These are phyloP conservation scores for Metroxylon sagu DNA, from an alignment of 176 grass and related monocot genomes.

Conservation along the genomic window DNA sequence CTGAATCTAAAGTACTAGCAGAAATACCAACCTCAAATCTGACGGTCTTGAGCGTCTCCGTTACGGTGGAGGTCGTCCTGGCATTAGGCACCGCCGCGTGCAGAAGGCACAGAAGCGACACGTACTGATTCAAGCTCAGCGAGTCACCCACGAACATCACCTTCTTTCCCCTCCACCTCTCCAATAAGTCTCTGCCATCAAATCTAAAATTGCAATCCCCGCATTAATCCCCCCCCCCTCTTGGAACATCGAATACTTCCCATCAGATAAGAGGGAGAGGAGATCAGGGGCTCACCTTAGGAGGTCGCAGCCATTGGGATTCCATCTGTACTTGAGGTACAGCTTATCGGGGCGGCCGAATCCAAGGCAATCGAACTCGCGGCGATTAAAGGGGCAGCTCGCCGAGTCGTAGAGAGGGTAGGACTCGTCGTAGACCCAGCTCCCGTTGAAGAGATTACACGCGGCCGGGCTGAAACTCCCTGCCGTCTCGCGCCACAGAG, in stretches of 20 bases:
- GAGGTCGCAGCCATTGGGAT: slow-evolving; percentile 16
- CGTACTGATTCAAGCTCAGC: slow-evolving; percentile 75
- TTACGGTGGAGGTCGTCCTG: slow-evolving; percentile 12
- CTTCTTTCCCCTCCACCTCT: slow-evolving; percentile 59
- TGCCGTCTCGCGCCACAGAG: too few species aligned
- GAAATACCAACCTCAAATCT: slow-evolving; percentile 39
- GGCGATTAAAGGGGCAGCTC: slow-evolving; percentile 62
- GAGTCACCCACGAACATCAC: slow-evolving; percentile 93
- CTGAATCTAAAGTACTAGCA: too few species aligned
- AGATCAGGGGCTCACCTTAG: too few species aligned
- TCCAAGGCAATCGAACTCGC: slow-evolving; percentile 68
- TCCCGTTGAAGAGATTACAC: slow-evolving; percentile 52
- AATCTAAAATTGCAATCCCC: slow-evolving; percentile 30
- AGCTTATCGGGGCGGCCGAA: slow-evolving; percentile 54
- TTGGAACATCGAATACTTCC: too few species aligned
- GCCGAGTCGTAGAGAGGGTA: slow-evolving; percentile 74
- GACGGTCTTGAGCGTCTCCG: slow-evolving; percentile 23
- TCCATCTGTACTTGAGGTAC: slow-evolving; percentile 83
- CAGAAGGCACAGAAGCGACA: slow-evolving; percentile 74
- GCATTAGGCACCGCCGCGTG: slow-evolving; percentile 36
- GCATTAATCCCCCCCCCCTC: too few species aligned
- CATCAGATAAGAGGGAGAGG: too few species aligned
- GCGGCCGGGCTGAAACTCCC: not conserved
- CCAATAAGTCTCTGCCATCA: slow-evolving; percentile 47
- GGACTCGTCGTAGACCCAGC: slow-evolving; percentile 64